Base-by-base conservation (phyloP, 306 rosid genomes). In the Prunus salicina region DNA sequence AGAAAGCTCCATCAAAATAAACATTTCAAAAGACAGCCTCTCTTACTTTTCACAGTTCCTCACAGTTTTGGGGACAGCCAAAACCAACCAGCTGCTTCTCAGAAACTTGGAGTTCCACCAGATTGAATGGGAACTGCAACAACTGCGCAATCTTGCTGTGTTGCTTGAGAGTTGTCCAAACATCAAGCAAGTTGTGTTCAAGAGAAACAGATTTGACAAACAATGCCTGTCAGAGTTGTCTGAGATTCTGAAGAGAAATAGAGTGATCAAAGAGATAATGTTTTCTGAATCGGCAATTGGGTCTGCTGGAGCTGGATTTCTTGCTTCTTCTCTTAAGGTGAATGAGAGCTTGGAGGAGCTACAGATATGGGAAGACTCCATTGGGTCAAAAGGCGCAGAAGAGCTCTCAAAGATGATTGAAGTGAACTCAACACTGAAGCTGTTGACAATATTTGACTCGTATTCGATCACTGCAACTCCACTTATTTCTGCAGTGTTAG, bases 391-490 rank as follows among this genome's bases (percentile, higher is more conserved):
- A 77, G 99, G 99, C 12, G 88, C 92, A 58, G 98, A 96, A 74
- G 93, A 92, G 71, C 90, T 96, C 57, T 92, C 98, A 8, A 91
- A 91, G 87, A 95, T 92, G 97, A 93, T 91, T 75, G 99, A 96
- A 81, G 98, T 81, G 28, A 96, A 92, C 81, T 83, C 98, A 63
- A 88, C 88, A 65, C 83, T 89, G 22, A 92, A 87, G 73, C 50
- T 96, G 79, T 71, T 91, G 77, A 90, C 96, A 43, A 92, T 96
- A 75, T 96, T 91, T 10, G 91, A 91, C 86, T 88, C 91, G 0
- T 84, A 73, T 66, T 71, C 91, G 6, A 82, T 91, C 68, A 87
- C 96, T 2, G 98, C 97, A 55, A 89, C 96, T 3, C 93, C 98
- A 45, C 91, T 96, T 65, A 82, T 91, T 69, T 91, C 97, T 43